phyloP scores from a whole-genome alignment of 176 grass and related monocot genomes.

The Tuctoria greenei region DNA sequence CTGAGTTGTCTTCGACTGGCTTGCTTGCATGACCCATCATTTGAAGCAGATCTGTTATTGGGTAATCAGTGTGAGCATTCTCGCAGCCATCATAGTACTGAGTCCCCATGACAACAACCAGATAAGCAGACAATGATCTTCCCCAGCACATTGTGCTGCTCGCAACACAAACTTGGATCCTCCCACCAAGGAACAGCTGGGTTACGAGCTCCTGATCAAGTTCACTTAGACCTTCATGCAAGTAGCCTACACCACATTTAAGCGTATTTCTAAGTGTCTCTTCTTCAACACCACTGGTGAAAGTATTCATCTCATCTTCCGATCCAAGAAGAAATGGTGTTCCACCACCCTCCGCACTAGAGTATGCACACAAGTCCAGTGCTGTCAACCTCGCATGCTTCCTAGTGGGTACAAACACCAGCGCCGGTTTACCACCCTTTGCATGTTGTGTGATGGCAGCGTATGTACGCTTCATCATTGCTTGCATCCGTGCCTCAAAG shows the following conservation, averaged over 20 bases:
- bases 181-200: slow-evolving; percentile 73
- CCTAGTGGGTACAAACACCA: slow-evolving; percentile 85
- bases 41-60: slow-evolving; percentile 87
- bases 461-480: slow-evolving; percentile 93
- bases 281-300: slow-evolving; percentile 59
- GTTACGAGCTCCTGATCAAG: slow-evolving; percentile 84
- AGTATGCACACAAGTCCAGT: slow-evolving; percentile 82
- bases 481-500: slow-evolving; percentile 97
- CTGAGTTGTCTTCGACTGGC: slow-evolving; percentile 88
- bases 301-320: slow-evolving; percentile 77
- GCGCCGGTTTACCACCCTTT: slow-evolving; percentile 81
- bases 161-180: slow-evolving; percentile 91
- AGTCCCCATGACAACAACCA: slow-evolving; percentile 96
- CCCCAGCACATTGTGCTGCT: slow-evolving; percentile 95
- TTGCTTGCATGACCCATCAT: slow-evolving; percentile 99
- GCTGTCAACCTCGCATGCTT: slow-evolving; percentile 92
- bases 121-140: slow-evolving; percentile 78
- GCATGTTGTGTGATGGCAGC: slow-evolving; percentile 88
- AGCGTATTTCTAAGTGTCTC: slow-evolving; percentile 70
- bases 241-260: slow-evolving; percentile 78
- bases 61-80: slow-evolving; percentile 97
- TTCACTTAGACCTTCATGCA: slow-evolving; percentile 86
- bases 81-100: slow-evolving; percentile 93
- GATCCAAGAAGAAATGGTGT: slow-evolving; percentile 70
- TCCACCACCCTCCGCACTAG: slow-evolving; percentile 64